Evolutionary conservation across 805 yeast genomes (phyloP).

Genomic region (Jamesozyma piceae): DNA sequence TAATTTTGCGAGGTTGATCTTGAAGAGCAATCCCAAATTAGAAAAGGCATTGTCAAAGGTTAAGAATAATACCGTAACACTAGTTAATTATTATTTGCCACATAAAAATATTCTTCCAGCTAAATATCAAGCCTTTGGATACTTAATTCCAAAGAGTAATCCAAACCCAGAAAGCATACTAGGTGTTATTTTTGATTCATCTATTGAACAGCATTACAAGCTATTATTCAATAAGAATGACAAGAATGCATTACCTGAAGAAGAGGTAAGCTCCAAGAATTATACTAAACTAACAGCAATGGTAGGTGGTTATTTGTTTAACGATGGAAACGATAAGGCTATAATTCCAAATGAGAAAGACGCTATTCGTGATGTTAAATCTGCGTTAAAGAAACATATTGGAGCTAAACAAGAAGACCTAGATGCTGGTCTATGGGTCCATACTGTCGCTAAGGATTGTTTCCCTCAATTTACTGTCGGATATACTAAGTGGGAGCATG

Average conservation of each 20-base stretch:
- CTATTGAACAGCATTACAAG: slow-evolving; percentile 51
- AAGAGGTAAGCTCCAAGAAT: slow-evolving; percentile 3
- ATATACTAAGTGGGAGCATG: slow-evolving; percentile 38
- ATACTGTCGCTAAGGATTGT: slow-evolving; percentile 43
- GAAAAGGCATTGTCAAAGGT: slow-evolving; percentile 19
- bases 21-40: slow-evolving; percentile 9
- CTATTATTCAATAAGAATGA: slow-evolving; percentile 17
- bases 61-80: slow-evolving; percentile 41
- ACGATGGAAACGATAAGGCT: slow-evolving; percentile 17
- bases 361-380: slow-evolving; percentile 26
- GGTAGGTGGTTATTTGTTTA: slow-evolving; percentile 75
- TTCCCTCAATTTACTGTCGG: slow-evolving; percentile 79
- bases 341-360: slow-evolving; percentile 12
- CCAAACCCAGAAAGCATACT: slow-evolving; percentile 48
- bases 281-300: slow-evolving; percentile 75
- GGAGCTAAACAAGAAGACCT: slow-evolving; percentile 27
- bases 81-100: slow-evolving; percentile 61
- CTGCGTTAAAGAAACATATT: slow-evolving; percentile 35
- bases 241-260: slow-evolving; percentile 9
- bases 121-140: slow-evolving; percentile 69
- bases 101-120: slow-evolving; percentile 32
- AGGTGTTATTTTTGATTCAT: slow-evolving; percentile 89
- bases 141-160: slow-evolving; percentile 55
- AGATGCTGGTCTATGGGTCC: slow-evolving; percentile 28
- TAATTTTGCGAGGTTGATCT: slow-evolving; percentile 31